Base-by-base conservation (phyloP, 1,139 yeast genomes). In the Geotrichum fermentans region DNA sequence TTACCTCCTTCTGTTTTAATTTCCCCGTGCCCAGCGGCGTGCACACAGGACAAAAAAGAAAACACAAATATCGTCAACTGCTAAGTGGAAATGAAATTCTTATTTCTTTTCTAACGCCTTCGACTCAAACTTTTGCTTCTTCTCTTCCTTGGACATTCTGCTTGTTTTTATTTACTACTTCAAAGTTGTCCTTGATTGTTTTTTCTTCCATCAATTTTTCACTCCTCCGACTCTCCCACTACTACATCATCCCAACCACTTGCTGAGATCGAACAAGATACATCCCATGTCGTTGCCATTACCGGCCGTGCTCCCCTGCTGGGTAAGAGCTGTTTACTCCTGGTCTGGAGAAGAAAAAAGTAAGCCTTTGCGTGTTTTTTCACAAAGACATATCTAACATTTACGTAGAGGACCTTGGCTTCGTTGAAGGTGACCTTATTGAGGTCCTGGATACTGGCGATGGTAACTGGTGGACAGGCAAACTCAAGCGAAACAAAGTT, bases 401-500 rank as follows among this genome's bases (percentile, higher is more conserved):
- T 30, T 33, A 11, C n/a, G 13, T 28, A 65, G 88, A 86, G 39
- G 97, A 92, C 62, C 73, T 92, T 45, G 97, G 97, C 1, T 92
- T 92, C 64, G 75, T 90, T 41, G 97, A 92, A 68, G 95, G 95
- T 49, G 97, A 92, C 63, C 70, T 86, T 43, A 85, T 92, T 58
- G 95, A 89, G 55, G 95, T 92, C 5, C 74, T 79, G 41, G 75
- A 82, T 57, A 71, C 82, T 3, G 89, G 92, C 7, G 95, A 90
- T 62, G 96, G 95, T 20, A 82, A 83, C 60, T 88, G 96, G 95
- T 89, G 94, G 85, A 85, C 80, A 60, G 98, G 98, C 1, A 74
- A 77, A 55, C 74, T 90, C 51, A 72, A 82, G 56, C 74, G 97
- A 61, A 89, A 88, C 69, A 85, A 82, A 56, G 80, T 86, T 55